These are phyloP conservation scores for Mycena venus DNA, from an alignment of 768 basidiomycete genomes.

Conservation along the genomic window DNA sequence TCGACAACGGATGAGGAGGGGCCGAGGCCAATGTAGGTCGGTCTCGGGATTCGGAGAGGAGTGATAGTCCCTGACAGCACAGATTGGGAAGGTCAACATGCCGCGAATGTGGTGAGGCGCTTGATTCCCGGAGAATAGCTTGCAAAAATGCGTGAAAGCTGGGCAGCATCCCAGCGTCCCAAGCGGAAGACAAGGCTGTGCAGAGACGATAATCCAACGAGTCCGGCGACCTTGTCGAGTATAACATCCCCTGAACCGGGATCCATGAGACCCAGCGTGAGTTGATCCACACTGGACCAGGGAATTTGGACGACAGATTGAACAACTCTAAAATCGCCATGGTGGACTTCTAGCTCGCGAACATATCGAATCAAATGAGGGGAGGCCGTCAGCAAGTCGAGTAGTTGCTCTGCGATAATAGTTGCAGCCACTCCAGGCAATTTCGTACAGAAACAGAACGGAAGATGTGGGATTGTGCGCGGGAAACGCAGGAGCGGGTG, in stretches of 20 bases:
- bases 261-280: slow-evolving; percentile 4
- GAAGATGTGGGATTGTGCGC: slow-evolving; percentile 16
- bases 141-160: not conserved
- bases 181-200: not conserved
- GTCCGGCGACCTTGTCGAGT: not conserved
- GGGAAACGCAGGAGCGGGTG: not conserved
- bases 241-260: not conserved
- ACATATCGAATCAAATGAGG: slow-evolving; percentile 15
- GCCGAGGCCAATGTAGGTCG: not conserved
- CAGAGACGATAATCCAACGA: not conserved
- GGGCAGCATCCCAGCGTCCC: not conserved
- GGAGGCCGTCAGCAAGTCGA: slow-evolving; percentile 4
- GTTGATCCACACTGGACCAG: slow-evolving; percentile 1
- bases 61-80: not conserved
- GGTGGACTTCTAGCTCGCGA: not conserved
- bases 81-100: not conserved
- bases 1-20: not conserved
- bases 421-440: not conserved
- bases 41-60: not conserved
- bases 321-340: not conserved
- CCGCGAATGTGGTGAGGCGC: not conserved
- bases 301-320: not conserved
- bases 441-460: slow-evolving; percentile 8
- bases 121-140: not conserved
- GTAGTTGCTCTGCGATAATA: slow-evolving; percentile 2